phyloP scores from a whole-genome alignment of 306 rosid genomes.

The Acacia melanoxylon region DNA sequence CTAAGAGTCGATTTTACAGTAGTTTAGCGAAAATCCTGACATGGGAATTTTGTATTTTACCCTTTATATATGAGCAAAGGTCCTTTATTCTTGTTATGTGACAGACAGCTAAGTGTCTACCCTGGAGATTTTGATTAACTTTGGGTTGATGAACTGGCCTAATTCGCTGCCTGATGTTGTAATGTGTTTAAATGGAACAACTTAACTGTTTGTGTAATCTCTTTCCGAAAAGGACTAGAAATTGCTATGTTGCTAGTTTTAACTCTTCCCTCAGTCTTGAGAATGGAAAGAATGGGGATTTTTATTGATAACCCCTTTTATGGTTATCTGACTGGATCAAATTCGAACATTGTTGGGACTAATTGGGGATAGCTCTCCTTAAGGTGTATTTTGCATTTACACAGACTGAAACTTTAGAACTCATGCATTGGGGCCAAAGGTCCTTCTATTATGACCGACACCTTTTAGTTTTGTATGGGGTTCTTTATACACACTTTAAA shows the following conservation, averaged over 20 bases:
- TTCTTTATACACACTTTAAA: background rate
- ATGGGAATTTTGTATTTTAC: constrained; percentile 30
- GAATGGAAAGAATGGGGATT: background rate
- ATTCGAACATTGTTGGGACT: no score
- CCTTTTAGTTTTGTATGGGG: background rate
- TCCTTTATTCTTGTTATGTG: constrained; percentile 17
- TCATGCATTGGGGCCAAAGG: no score
- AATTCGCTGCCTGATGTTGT: constrained; percentile 12
- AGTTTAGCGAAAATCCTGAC: constrained; percentile 15
- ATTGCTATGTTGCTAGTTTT: background rate
- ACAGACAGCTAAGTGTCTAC: constrained; percentile 9
- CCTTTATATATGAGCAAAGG: constrained; percentile 2
- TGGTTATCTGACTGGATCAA: no score
- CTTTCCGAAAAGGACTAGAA: background rate
- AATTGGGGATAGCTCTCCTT: no score
- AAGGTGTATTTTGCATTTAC: no score
- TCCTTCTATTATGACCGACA: no score
- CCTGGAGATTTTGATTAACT: constrained; percentile 19
- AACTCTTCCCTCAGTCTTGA: background rate
- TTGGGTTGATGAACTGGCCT: constrained; percentile 12
- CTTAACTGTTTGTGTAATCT: background rate
- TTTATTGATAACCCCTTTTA: background rate
- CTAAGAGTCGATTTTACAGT: background rate
- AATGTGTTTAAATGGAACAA: constrained; percentile 1
- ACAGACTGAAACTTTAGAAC: no score